Evolutionary conservation across 1,284 basidiomycete genomes (phyloP).

Genomic region (Pyrrhoderma noxium): DNA sequence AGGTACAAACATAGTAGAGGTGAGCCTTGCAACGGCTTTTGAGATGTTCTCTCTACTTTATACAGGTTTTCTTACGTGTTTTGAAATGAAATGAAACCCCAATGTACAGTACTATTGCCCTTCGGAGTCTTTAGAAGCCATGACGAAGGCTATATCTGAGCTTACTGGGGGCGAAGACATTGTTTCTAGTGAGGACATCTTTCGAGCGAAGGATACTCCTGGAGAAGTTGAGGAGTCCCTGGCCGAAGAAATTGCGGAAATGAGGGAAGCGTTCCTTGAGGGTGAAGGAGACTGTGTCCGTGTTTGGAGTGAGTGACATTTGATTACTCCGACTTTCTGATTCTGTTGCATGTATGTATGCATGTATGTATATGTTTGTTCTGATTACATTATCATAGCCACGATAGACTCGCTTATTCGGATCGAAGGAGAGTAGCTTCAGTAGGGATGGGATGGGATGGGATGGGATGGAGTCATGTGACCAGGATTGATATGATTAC

Average conservation of each 20-base stretch:
- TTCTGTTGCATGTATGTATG: not conserved
- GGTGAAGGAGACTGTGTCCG: conserved; percentile 55
- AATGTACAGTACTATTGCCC: conserved; percentile 18
- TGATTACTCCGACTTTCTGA: not conserved
- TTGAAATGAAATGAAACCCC: too few relatives aligned
- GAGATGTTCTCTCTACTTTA: too few relatives aligned
- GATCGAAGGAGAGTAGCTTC: conserved; percentile 5
- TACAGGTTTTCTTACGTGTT: conserved; percentile 1
- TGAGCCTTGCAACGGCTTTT: too few relatives aligned
- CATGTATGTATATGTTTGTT: not conserved
- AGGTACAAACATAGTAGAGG: conserved; percentile 37
- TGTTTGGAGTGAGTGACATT: conserved; percentile 57
- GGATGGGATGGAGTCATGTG: too few relatives aligned
- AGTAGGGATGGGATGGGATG: not conserved
- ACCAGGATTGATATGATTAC: too few relatives aligned
- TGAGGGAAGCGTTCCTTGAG: conserved; percentile 48
- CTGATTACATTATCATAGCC: not conserved
- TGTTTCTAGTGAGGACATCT: conserved; percentile 49
- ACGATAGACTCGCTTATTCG: conserved; percentile 16
- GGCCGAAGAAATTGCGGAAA: conserved; percentile 37
- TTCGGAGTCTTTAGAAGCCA: conserved; percentile 17
- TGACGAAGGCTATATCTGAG: conserved; percentile 24
- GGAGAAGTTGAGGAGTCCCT: conserved; percentile 33
- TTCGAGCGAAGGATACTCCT: conserved; percentile 34
- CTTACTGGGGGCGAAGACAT: conserved; percentile 26